phyloP scores from a whole-genome alignment of 352 stramenopile genomes.

The Globisporangium ultimum region DNA sequence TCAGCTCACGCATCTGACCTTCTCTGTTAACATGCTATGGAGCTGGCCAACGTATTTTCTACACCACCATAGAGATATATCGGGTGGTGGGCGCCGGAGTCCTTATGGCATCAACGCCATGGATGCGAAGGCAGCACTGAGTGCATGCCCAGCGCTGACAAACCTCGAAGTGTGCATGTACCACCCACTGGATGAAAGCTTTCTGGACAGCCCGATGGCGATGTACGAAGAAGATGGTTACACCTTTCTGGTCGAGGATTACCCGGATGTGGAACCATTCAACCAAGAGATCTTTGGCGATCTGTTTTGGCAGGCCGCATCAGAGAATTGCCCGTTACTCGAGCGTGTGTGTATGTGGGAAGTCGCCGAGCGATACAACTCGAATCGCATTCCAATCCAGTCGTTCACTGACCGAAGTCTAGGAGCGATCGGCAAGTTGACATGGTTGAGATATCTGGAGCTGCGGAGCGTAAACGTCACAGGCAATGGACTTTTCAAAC shows the following conservation, averaged over 20 bases:
- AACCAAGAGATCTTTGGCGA: conserved; percentile 35
- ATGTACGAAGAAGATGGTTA: conserved; percentile 24
- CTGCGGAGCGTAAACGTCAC: conserved; percentile 29
- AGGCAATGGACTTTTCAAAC: conserved; percentile 33
- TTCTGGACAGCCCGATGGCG: conserved; percentile 16
- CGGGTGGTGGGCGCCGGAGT: neutral
- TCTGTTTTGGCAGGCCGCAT: conserved; percentile 28
- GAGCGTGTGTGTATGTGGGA: conserved; percentile 26
- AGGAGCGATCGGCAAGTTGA: conserved; percentile 24
- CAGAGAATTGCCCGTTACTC: conserved; percentile 24
- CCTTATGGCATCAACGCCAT: conserved; percentile 24
- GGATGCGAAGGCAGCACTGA: conserved; percentile 23
- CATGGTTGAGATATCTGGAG: conserved; percentile 23
- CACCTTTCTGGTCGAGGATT: conserved; percentile 18
- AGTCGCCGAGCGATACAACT: conserved; percentile 20
- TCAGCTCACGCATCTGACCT: conserved; percentile 23
- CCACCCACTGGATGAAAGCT: conserved; percentile 25
- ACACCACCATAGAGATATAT: neutral
- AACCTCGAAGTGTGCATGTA: conserved; percentile 37
- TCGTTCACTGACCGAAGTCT: conserved; percentile 33
- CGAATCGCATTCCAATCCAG: conserved; percentile 20
- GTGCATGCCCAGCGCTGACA: conserved; percentile 31
- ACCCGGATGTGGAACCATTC: conserved; percentile 23
- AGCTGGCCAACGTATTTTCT: conserved; percentile 32
- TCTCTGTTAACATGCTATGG: conserved; percentile 43